Evolutionary conservation across 2,329 filamentous ascomycete genomes (phyloP).

Genomic region (Colletotrichum brevisporum): DNA sequence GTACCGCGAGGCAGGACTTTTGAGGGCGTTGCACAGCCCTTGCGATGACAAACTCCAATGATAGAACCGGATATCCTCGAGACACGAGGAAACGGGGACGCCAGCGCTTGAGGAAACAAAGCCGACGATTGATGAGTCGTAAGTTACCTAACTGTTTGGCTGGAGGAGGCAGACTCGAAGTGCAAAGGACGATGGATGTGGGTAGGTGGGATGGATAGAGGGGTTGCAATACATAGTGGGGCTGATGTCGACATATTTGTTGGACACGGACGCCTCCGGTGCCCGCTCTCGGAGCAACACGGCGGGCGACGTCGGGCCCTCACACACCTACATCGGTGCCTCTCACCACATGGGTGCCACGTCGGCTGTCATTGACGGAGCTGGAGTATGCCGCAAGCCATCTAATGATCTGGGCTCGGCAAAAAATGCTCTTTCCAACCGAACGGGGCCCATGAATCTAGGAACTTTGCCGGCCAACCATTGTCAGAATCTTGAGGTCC

Average conservation of each 20-base stretch:
- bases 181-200: slow-evolving; percentile 4
- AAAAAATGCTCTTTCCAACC: background rate
- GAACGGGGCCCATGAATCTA: background rate
- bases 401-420: background rate
- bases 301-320: slow-evolving; percentile 28
- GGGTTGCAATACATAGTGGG: slow-evolving; percentile 37
- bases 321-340: background rate
- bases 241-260: slow-evolving; percentile 27
- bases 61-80: background rate
- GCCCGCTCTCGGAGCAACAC: slow-evolving; percentile 36
- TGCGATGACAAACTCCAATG: background rate
- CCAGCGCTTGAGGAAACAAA: background rate
- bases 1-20: slow-evolving; percentile 5
- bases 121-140: slow-evolving; percentile 16
- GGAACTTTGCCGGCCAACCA: background rate
- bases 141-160: slow-evolving; percentile 29
- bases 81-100: background rate
- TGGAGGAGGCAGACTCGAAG: slow-evolving; percentile 12
- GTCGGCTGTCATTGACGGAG: background rate
- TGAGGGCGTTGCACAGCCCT: background rate
- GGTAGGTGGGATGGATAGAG: slow-evolving; percentile 13
- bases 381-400: background rate
- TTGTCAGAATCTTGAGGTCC: background rate
- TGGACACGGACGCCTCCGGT: slow-evolving; percentile 23
- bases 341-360: background rate